Percentiles rank a stretch among this genome's conserved stretches.
These are phyloP conservation scores for Drechslerella coelobrocha DNA, from an alignment of 2,329 filamentous ascomycete species.

Conservation along the genomic window DNA sequence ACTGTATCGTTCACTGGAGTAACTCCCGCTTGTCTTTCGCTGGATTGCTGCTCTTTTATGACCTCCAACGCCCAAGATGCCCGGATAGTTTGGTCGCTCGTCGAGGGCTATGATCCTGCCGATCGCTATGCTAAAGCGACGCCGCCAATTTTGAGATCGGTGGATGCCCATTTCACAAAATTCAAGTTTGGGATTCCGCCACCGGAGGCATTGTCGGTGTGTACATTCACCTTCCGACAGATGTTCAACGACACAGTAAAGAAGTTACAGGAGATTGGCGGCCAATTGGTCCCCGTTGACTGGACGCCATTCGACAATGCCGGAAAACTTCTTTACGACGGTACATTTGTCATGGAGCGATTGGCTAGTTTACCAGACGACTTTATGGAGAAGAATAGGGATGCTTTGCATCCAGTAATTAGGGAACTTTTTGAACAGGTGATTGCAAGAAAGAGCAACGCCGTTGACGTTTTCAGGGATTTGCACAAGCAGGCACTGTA, in stretches of 20 bases:
- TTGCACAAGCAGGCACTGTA: constrained; percentile 60
- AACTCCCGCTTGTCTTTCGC: constrained; percentile 65
- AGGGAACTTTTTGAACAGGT: constrained; percentile 60
- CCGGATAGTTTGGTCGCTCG: constrained; percentile 62
- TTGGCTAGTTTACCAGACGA: constrained; percentile 61
- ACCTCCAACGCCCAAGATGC: constrained; percentile 63
- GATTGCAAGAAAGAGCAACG: constrained; percentile 58
- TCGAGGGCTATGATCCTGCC: constrained; percentile 62
- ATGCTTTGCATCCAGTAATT: constrained; percentile 63
- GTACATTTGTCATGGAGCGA: constrained; percentile 66
- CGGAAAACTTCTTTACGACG: constrained; percentile 65
- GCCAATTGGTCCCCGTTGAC: constrained; percentile 60
- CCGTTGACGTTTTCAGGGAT: constrained; percentile 63
- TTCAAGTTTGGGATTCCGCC: constrained; percentile 64
- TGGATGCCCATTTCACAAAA: constrained; percentile 55
- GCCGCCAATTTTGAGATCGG: constrained; percentile 55
- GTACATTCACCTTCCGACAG: constrained; percentile 58
- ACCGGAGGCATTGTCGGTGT: constrained; percentile 59
- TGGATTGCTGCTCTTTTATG: constrained; percentile 67
- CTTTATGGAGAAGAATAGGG: constrained; percentile 55
- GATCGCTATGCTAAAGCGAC: constrained; percentile 64
- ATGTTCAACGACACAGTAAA: constrained; percentile 61
- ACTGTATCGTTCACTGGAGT: constrained; percentile 63
- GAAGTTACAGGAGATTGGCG: constrained; percentile 59
- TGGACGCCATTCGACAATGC: constrained; percentile 64